phyloP scores from a whole-genome alignment of 2,329 filamentous ascomycete genomes.

The Alternaria rosae region DNA sequence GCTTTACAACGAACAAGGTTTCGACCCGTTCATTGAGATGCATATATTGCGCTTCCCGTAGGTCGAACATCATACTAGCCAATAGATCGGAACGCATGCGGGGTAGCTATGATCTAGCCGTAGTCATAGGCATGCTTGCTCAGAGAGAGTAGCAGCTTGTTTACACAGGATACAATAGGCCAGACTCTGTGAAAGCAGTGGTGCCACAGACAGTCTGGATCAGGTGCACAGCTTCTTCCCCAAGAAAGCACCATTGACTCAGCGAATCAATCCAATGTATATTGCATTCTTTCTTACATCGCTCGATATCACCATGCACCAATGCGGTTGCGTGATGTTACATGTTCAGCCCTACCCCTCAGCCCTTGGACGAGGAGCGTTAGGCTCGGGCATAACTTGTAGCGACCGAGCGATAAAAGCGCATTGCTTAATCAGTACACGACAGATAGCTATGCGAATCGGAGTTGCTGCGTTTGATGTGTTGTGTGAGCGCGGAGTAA shows the following conservation, averaged over 20 bases:
- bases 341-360: conserved; percentile 5
- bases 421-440: background rate
- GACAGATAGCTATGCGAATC: background rate
- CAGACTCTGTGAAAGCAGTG: background rate
- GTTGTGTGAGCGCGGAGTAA: background rate
- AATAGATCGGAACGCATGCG: background rate
- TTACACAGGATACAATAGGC: background rate
- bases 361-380: conserved; percentile 8
- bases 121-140: background rate
- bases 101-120: background rate
- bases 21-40: background rate
- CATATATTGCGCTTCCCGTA: background rate
- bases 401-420: background rate
- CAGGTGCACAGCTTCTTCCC: background rate
- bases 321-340: conserved; percentile 13
- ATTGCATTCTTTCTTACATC: background rate
- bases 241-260: background rate
- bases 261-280: background rate
- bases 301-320: conserved; percentile 2
- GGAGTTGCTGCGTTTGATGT: background rate
- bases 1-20: background rate
- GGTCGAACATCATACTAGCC: background rate
- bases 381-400: background rate
- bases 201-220: background rate
- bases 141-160: background rate